These are phyloP conservation scores for Wickerhamomyces tratensis DNA, from an alignment of 805 yeast genomes.

Conservation along the genomic window DNA sequence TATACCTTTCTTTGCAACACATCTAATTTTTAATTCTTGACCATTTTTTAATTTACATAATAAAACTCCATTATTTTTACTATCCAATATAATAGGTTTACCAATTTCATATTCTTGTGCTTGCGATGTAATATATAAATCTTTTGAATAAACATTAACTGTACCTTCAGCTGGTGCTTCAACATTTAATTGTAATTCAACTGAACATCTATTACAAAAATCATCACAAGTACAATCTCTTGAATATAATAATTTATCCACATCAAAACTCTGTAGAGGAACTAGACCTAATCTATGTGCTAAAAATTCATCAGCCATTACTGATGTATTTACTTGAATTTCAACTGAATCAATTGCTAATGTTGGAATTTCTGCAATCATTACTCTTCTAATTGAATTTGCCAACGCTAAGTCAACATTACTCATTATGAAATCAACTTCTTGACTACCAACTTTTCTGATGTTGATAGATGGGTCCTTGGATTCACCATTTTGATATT, in stretches of 20 bases:
- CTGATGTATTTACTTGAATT: slow-evolving; percentile 86
- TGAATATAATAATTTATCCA: slow-evolving; percentile 76
- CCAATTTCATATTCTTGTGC: slow-evolving; percentile 45
- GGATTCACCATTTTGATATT: slow-evolving; percentile 8
- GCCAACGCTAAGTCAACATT: slow-evolving; percentile 88
- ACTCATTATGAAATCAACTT: slow-evolving; percentile 80
- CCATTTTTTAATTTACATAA: slow-evolving; percentile 86
- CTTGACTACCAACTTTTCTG: slow-evolving; percentile 75
- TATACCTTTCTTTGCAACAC: slow-evolving; percentile 96
- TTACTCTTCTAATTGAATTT: slow-evolving; percentile 82
- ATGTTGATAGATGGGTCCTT: slow-evolving; percentile 79
- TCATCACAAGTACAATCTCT: slow-evolving; percentile 98
- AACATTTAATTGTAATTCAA: slow-evolving; percentile 79
- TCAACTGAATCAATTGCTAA: slow-evolving; percentile 94
- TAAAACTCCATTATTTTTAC: slow-evolving; percentile 73
- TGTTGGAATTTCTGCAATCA: slow-evolving; percentile 96
- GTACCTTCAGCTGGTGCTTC: slow-evolving; percentile 81
- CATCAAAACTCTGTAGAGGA: slow-evolving; percentile 78
- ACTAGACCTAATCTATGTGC: slow-evolving; percentile 90
- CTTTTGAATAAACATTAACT: slow-evolving; percentile 84
- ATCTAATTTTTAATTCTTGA: slow-evolving; percentile 80
- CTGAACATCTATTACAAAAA: slow-evolving; percentile 93
- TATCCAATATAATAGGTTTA: slow-evolving; percentile 75
- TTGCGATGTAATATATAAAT: slow-evolving; percentile 40
- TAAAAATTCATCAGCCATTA: slow-evolving; percentile 92